phyloP scores from a whole-genome alignment of 2,329 filamentous ascomycete genomes.

The Blumeria graminis region DNA sequence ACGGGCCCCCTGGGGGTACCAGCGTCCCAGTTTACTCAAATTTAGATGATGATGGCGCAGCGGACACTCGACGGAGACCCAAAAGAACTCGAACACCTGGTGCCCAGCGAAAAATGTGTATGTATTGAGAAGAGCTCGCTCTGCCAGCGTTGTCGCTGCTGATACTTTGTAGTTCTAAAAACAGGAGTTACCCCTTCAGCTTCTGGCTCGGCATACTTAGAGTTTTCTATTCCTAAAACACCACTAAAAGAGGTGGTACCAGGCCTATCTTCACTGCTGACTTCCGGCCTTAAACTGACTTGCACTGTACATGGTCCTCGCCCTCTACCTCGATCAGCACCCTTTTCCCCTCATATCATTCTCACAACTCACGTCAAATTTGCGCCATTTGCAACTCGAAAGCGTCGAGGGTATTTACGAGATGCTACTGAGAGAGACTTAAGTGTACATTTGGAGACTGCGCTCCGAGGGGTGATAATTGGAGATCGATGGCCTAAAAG shows the following conservation, averaged over 20 bases:
- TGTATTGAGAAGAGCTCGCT: conserved; percentile 15
- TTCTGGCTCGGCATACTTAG: conserved; percentile 75
- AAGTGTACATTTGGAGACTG: conserved; percentile 74
- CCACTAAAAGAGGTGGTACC: conserved; percentile 23
- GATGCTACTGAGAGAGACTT: conserved; percentile 75
- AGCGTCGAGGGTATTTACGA: conserved; percentile 62
- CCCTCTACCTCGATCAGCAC: conserved; percentile 67
- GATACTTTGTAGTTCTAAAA: conserved; percentile 41
- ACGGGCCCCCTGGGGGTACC: conserved; percentile 62
- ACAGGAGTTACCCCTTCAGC: conserved; percentile 84
- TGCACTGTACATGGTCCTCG: conserved; percentile 87
- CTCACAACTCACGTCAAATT: conserved; percentile 90
- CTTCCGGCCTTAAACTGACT: conserved; percentile 56
- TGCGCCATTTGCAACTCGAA: conserved; percentile 71
- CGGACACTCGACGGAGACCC: conserved; percentile 22
- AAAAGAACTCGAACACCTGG: conserved; percentile 36
- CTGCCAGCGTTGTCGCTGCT: background rate
- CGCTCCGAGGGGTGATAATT: conserved; percentile 69
- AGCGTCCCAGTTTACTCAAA: conserved; percentile 44
- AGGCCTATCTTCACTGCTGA: conserved; percentile 21
- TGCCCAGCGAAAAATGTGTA: conserved; percentile 70
- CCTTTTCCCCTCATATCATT: conserved; percentile 80
- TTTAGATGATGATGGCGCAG: conserved; percentile 22
- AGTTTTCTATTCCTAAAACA: conserved; percentile 26
- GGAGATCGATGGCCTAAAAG: conserved; percentile 97